Conservation (phyloP, 1,284 basidiomycete species). For the Cryptococcus amylolentus region DNA sequence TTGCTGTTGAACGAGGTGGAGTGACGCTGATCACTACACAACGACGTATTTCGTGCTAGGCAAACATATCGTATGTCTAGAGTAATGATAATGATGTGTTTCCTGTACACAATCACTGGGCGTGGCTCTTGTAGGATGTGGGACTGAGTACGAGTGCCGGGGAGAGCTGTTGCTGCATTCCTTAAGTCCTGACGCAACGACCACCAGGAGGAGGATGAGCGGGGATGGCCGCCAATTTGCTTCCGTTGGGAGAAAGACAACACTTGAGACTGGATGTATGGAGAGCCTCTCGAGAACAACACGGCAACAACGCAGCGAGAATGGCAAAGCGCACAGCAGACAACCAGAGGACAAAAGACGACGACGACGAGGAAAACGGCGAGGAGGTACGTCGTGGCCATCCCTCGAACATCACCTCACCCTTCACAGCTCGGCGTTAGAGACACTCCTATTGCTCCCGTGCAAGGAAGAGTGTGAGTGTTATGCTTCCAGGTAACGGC, state of each 20-base stretch:
- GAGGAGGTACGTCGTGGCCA: constrained; percentile 57
- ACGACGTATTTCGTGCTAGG: background rate
- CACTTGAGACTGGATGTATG: no score
- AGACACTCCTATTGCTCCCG: constrained; percentile 31
- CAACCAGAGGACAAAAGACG: constrained; percentile 65
- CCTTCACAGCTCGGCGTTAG: constrained; percentile 31
- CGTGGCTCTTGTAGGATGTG: no score
- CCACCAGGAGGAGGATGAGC: no score
- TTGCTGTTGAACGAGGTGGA: background rate
- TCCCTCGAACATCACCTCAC: constrained; percentile 14
- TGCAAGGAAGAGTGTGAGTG: constrained; percentile 41
- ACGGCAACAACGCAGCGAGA: background rate
- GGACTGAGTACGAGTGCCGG: no score
- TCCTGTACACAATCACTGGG: no score
- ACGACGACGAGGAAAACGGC: constrained; percentile 45
- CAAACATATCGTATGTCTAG: background rate
- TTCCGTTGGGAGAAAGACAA: no score
- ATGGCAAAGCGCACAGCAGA: constrained; percentile 69
- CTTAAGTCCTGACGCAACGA: no score
- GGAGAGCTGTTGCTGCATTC: no score
- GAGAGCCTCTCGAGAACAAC: no score
- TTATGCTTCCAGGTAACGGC: background rate
- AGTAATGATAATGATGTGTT: no score
- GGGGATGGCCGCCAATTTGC: no score
- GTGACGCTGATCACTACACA: background rate